These are phyloP conservation scores for Trichophyton benhamiae DNA, from an alignment of 2,329 filamentous ascomycete genomes.

Conservation along the genomic window DNA sequence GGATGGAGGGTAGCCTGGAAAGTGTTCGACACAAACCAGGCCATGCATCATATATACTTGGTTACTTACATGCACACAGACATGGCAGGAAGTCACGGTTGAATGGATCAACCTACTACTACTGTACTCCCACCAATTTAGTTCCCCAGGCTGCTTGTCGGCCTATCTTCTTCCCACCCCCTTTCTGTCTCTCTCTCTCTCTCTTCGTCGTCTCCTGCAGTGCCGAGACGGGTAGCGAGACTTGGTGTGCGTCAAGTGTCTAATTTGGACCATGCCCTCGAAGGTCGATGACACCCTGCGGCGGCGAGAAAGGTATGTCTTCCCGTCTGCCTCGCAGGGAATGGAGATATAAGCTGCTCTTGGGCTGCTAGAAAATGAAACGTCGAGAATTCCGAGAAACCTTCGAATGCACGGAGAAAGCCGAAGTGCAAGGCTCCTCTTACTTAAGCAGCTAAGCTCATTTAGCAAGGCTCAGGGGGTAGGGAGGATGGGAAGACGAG, in stretches of 20 bases:
- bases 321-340: not conserved
- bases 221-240: not conserved
- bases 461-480: not conserved
- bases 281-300: not conserved
- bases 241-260: not conserved
- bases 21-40: not conserved
- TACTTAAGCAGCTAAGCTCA: constrained; percentile 4
- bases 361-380: not conserved
- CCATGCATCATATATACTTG: too few species aligned
- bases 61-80: not conserved
- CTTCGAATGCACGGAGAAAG: not conserved
- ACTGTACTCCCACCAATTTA: not conserved
- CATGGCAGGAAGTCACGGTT: not conserved
- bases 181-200: not conserved
- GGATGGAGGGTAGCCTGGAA: not conserved
- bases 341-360: not conserved
- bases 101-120: not conserved
- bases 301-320: not conserved
- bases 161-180: too few species aligned
- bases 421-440: not conserved
- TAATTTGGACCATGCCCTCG: not conserved
- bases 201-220: not conserved
- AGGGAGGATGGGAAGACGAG: not conserved
- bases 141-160: not conserved
- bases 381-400: not conserved